Evolutionary conservation across 2,329 filamentous ascomycete species (phyloP).

Genomic region (Tolypocladium pustulatum): DNA sequence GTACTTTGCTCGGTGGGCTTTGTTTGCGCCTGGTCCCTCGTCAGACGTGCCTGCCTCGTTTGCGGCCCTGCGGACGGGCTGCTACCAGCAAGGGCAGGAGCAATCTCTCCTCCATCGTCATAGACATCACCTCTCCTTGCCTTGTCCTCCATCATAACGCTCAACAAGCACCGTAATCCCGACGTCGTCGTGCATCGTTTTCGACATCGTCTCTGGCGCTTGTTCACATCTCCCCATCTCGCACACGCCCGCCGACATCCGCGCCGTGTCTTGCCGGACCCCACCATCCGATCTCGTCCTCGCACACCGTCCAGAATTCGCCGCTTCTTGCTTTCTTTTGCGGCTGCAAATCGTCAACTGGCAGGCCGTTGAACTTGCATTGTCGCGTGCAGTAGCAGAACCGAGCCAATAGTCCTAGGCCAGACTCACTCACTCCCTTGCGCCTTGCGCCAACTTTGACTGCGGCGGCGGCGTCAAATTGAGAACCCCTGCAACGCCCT

Average conservation of each 20-base stretch:
- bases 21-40: not conserved
- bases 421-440: not conserved
- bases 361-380: not conserved
- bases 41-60: not conserved
- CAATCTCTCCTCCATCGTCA: not conserved
- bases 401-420: not conserved
- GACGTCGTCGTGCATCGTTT: not conserved
- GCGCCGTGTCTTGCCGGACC: constrained; percentile 2
- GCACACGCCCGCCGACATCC: not conserved
- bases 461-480: not conserved
- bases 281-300: constrained; percentile 1
- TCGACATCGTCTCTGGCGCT: not conserved
- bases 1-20: not conserved
- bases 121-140: not conserved
- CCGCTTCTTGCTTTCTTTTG: not conserved
- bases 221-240: not conserved
- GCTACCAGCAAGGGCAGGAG: not conserved
- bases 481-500: not conserved
- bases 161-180: not conserved
- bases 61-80: not conserved
- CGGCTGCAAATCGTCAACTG: constrained; percentile 1
- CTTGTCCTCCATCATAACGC: not conserved
- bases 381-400: not conserved
- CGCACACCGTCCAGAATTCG: not conserved
- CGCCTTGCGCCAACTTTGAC: not conserved